Base-by-base conservation (phyloP, 2,329 filamentous ascomycete genomes). In the Boeremia exigua region DNA sequence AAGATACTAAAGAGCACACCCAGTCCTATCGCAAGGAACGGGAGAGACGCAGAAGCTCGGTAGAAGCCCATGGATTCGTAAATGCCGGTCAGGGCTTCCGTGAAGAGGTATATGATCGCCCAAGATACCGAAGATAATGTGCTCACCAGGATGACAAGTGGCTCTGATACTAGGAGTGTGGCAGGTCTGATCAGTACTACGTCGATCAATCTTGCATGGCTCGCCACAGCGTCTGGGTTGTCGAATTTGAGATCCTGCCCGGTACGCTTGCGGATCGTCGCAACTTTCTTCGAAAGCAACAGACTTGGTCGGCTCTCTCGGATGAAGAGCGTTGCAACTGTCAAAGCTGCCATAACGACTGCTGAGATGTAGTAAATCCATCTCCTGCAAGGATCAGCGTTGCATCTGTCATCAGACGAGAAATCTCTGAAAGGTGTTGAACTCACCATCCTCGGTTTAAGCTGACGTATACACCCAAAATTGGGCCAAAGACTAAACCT, bases 361-460 rank as follows among this genome's bases (percentile, higher is more conserved):
- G 43, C 43, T 19, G 43, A 47, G 23, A 27, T 47, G 14, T 47
- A 47, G 30, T 36, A 36, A 11, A 47, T 47, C 43, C 43, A 47
- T 25, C 43, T 30, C 43, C 43, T 47, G 36, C 30, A 15, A n/a
- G 25, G 17, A 10, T 46, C 29, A 46, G 43, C 17, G 7, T 28
- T 46, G 29, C 6, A 9, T 34, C 10, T 7, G 29, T 37, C 11
- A 19, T n/a, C 11, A 37, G n/a, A 3, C 34, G 25, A 23, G 29
- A 33, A 19, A 29, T 6, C 32, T 12, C n/a, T 33, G 5, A 33
- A 46, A 15, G 19, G 29, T 46, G 29, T 9, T 30, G 39, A 17
- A 44, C 43, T 47, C 33, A 47, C 43, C 43, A 47, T 34, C 43
- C 43, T 37, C 36, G 7, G 8, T 8, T 29, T 10, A 27, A 11